Evolutionary conservation across 345 rosid species (phyloP).

Genomic region (Salix exigua): DNA sequence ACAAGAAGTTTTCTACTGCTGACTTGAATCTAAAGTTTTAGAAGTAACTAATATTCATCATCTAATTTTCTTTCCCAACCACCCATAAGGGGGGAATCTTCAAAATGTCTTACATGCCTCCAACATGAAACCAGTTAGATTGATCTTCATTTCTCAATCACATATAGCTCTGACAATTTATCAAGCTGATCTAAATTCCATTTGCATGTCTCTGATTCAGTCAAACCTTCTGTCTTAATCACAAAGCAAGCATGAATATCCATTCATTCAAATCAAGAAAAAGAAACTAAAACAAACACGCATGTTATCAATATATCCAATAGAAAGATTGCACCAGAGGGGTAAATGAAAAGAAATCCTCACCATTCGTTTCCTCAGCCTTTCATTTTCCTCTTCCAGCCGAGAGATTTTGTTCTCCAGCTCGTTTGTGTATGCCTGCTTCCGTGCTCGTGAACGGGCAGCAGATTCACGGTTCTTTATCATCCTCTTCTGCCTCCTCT

Average conservation of each 20-base stretch:
- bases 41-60: neutral
- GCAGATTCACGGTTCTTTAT: constrained; percentile 98
- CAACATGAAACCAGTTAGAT: neutral
- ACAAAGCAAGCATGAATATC: neutral
- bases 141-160: neutral
- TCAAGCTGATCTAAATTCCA: neutral
- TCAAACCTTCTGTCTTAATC: too few relatives aligned
- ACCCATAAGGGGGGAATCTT: neutral
- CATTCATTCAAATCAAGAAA: neutral
- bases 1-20: neutral
- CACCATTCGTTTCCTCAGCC: constrained; percentile 83
- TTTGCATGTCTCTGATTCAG: neutral
- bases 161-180: neutral
- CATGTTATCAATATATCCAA: constrained; percentile 4
- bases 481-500: constrained; percentile 96
- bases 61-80: neutral
- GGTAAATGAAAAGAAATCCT: constrained; percentile 12
- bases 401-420: constrained; percentile 87
- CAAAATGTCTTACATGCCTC: neutral
- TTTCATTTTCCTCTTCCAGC: constrained; percentile 90
- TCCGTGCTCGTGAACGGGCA: constrained; percentile 95
- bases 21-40: neutral
- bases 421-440: constrained; percentile 98
- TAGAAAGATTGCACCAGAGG: neutral
- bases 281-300: neutral